Percentiles rank a stretch among this genome's conserved stretches.
phyloP scores from a whole-genome alignment of 2,329 filamentous ascomycete species.

The Colletotrichum viniferum region DNA sequence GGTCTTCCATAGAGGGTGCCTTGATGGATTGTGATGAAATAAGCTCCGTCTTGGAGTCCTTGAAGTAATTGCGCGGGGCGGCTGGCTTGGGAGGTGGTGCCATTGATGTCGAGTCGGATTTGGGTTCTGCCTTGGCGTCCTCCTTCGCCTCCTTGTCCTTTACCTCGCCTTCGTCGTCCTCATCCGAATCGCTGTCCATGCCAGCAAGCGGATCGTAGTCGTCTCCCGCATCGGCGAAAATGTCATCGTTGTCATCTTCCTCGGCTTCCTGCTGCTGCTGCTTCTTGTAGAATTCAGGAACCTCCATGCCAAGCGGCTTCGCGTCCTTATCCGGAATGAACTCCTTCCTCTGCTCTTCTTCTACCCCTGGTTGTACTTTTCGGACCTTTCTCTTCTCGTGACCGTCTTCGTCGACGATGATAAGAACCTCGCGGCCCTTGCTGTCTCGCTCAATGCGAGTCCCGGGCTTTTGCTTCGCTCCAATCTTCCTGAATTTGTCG shows the following conservation, averaged over 20 bases:
- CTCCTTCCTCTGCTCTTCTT: conserved; percentile 41
- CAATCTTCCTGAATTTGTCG: conserved; percentile 69
- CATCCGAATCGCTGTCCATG: conserved; percentile 49
- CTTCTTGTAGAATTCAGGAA: conserved; percentile 62
- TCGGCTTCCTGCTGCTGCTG: conserved; percentile 51
- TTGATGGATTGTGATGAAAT: conserved; percentile 56
- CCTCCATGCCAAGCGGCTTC: conserved; percentile 68
- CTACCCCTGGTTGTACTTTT: conserved; percentile 47
- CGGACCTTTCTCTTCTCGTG: conserved; percentile 70
- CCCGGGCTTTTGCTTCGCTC: conserved; percentile 55
- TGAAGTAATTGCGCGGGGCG: conserved; percentile 64
- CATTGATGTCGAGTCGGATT: conserved; percentile 39
- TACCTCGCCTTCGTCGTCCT: conserved; percentile 43
- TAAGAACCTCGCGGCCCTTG: conserved; percentile 67
- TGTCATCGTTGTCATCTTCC: conserved; percentile 63
- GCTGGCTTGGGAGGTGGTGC: conserved; percentile 49
- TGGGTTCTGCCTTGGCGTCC: conserved; percentile 20
- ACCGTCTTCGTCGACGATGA: conserved; percentile 69
- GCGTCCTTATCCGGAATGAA: conserved; percentile 59
- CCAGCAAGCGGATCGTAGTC: conserved; percentile 72
- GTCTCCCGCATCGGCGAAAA: conserved; percentile 69
- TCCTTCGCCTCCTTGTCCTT: conserved; percentile 27
- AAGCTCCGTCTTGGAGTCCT: conserved; percentile 59
- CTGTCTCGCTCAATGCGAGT: conserved; percentile 65
- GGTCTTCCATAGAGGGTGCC: conserved; percentile 69